Evolutionary conservation across 2,329 filamentous ascomycete species (phyloP), one percentile per base, ranked within the genome.

Genomic region (Penicillium sp.): DNA sequence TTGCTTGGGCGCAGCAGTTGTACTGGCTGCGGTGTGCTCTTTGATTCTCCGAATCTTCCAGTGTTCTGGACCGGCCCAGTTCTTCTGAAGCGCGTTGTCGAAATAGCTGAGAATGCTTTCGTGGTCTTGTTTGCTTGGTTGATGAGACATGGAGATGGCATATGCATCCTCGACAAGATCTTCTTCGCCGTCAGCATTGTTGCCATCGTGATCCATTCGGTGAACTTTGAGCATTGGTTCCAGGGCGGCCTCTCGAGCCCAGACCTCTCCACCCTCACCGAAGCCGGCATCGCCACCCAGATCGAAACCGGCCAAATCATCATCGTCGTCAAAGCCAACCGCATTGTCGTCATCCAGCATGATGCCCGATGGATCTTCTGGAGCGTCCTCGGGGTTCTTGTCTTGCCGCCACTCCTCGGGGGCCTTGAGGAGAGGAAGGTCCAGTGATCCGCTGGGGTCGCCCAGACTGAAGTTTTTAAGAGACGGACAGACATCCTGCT

Each of bases 61-160:
- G 71, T 98, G 93, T 68, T 97, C 93, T n/a, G 93, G 92, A 42
- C 90, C 95, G 5, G 87, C 86, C 92, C 93, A 98, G 64, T 96
- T 96, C 79, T 95, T 97, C 67, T 93, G 89, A 38, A 97, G 75
- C 2, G 92, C 91, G 64, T 95, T 89, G 68, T 98, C 93, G 66
- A 98, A 98, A 74, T 97, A 98, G 65, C 88, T 87, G n/a, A 98
- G 79, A 50, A 98, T 95, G 62, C 95, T 92, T 60, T 97, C 89
- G 66, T 96, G 90, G 67, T 86, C 76, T 38, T 72, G 73, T 51
- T 89, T 88, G 44, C 79, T 78, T 47, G 83, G 82, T 44, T 81
- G 78, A 59, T 87, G 86, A 35, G 81, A 82, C 75, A 95, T 83
- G n/a, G 87, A 87, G 6, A 96, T 81, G 23, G 86, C 79, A 65